Conservation (phyloP, 225 moss, liverwort and hornwort species). For the Marchantia paleacea region DNA sequence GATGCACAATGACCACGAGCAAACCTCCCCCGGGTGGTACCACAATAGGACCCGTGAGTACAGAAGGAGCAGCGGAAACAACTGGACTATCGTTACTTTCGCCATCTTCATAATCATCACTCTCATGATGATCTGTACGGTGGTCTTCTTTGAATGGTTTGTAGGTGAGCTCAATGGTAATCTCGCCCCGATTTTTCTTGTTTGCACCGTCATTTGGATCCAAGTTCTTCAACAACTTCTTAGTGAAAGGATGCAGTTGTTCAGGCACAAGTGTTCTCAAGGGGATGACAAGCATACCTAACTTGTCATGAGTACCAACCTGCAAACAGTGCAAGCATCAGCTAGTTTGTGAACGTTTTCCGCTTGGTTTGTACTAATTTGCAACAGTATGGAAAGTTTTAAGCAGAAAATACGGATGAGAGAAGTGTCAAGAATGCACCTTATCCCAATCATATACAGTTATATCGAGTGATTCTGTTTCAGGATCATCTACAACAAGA, state of each 20-base stretch:
- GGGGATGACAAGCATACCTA: slow-evolving; percentile 76
- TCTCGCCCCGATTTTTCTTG: slow-evolving; percentile 56
- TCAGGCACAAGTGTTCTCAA: slow-evolving; percentile 59
- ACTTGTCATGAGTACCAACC: slow-evolving; percentile 77
- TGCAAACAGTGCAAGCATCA: slow-evolving; percentile 18
- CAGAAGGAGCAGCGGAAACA: slow-evolving; percentile 36
- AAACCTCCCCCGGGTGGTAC: slow-evolving; percentile 58
- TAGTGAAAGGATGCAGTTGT: slow-evolving; percentile 34
- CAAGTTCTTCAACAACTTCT: slow-evolving; percentile 65
- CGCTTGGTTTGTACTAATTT: background rate
- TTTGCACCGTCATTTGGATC: slow-evolving; percentile 70
- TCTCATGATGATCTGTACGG: slow-evolving; percentile 25
- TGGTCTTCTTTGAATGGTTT: slow-evolving; percentile 69
- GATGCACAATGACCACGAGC: slow-evolving; percentile 59
- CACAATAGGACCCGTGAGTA: background rate
- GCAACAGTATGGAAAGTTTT: background rate
- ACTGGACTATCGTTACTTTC: slow-evolving; percentile 41
- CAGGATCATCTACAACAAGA: slow-evolving; percentile 71
- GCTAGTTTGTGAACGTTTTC: background rate
- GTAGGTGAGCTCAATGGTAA: slow-evolving; percentile 67
- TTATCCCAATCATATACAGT: slow-evolving; percentile 94
- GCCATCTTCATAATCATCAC: slow-evolving; percentile 37
- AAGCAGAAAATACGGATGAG: background rate
- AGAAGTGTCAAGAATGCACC: slow-evolving; percentile 35
- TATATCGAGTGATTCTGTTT: slow-evolving; percentile 74